These are phyloP conservation scores for Suillus tomentosus DNA, from an alignment of 768 basidiomycete genomes.

Conservation along the genomic window DNA sequence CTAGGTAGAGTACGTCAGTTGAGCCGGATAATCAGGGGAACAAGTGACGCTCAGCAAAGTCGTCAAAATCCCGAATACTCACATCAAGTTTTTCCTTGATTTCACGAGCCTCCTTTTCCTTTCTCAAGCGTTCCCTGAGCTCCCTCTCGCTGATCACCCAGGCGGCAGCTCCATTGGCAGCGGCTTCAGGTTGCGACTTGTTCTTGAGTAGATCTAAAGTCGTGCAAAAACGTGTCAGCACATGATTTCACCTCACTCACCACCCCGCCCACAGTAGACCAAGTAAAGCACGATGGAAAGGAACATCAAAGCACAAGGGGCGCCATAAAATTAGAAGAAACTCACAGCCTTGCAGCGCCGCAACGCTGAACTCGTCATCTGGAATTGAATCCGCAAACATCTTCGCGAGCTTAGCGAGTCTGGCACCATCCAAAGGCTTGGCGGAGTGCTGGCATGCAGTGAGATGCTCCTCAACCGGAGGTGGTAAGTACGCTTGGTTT, in stretches of 20 bases:
- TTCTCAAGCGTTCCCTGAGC: conserved; percentile 70
- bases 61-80: conserved; percentile 33
- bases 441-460: conserved; percentile 60
- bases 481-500: conserved; percentile 64
- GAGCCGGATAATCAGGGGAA: conserved; percentile 11
- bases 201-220: conserved; percentile 73
- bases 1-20: conserved; percentile 26
- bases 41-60: conserved; percentile 23
- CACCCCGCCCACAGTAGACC: conserved; percentile 20
- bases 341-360: conserved; percentile 89
- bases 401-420: conserved; percentile 70
- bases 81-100: conserved; percentile 68
- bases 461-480: conserved; percentile 63
- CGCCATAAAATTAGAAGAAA: conserved; percentile 29
- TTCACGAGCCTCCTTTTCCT: conserved; percentile 74
- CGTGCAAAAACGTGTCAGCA: conserved; percentile 26
- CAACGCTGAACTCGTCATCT: conserved; percentile 85
- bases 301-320: conserved; percentile 16
- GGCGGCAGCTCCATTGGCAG: conserved; percentile 61
- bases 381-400: conserved; percentile 81
- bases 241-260: conserved; percentile 23
- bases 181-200: conserved; percentile 79
- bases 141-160: conserved; percentile 81
- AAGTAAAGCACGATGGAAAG: conserved; percentile 20
- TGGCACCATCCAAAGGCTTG: conserved; percentile 63